phyloP scores from a whole-genome alignment of 2,329 filamentous ascomycete genomes.

The Sclerotinia glacialis region DNA sequence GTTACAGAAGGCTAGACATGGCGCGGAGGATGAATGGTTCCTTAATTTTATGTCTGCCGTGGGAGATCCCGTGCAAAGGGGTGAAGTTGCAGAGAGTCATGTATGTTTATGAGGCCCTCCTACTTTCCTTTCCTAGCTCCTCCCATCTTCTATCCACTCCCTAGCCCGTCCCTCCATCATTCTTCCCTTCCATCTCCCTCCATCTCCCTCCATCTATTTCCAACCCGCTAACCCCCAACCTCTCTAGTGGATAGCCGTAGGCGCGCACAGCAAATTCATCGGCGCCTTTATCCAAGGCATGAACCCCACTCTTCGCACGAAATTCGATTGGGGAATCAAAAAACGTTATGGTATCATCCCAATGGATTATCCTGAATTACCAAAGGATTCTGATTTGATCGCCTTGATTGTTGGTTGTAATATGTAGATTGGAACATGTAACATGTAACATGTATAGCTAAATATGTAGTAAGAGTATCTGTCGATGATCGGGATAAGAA shows the following conservation, averaged over 20 bases:
- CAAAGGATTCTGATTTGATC: conserved; percentile 43
- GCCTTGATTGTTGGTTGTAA: conserved; percentile 44
- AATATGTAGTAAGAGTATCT: too few species aligned
- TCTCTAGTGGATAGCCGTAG: conserved; percentile 43
- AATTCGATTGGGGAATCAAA: conserved; percentile 35
- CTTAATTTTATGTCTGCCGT: conserved; percentile 47
- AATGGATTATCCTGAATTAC: conserved; percentile 35
- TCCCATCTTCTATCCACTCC: too few species aligned
- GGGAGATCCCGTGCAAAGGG: conserved; percentile 40
- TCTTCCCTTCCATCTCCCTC: background rate
- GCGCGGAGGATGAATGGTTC: conserved; percentile 39
- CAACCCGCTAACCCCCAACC: background rate
- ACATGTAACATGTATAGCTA: too few species aligned
- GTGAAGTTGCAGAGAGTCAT: conserved; percentile 44
- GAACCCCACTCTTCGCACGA: conserved; percentile 42
- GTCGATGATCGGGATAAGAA: too few species aligned
- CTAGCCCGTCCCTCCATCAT: background rate
- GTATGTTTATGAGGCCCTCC: background rate
- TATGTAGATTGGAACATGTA: conserved; percentile 29
- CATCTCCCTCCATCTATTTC: too few species aligned
- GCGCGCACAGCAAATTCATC: conserved; percentile 44
- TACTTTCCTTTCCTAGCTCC: too few species aligned
- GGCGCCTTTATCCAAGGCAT: conserved; percentile 46
- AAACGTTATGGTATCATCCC: conserved; percentile 36
- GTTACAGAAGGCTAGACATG: conserved; percentile 40